Evolutionary conservation across 2,329 filamentous ascomycete genomes (phyloP).

Genomic region (Monosporascus ibericus): DNA sequence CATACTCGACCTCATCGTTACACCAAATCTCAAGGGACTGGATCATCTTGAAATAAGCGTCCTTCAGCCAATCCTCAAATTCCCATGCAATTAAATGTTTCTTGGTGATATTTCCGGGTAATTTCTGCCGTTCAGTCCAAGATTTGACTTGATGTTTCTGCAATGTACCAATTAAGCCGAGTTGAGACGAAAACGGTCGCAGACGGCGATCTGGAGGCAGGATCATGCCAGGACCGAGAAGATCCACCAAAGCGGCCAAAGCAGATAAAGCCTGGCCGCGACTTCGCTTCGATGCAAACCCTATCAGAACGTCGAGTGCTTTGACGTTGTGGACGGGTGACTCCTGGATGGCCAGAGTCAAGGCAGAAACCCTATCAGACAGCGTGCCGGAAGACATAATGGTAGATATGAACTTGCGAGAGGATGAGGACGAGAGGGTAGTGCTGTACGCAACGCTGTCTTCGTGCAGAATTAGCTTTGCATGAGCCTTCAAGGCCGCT

Average conservation of each 20-base stretch:
- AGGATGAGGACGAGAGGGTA: constrained; percentile 72
- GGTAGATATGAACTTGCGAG: constrained; percentile 91
- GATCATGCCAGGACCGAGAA: constrained; percentile 82
- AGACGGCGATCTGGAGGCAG: constrained; percentile 79
- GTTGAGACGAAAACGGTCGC: constrained; percentile 72
- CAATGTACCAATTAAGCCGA: constrained; percentile 65
- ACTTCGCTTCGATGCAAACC: constrained; percentile 84
- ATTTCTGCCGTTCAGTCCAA: constrained; percentile 63
- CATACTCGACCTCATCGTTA: constrained; percentile 91
- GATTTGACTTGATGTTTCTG: constrained; percentile 49
- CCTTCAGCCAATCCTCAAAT: constrained; percentile 94
- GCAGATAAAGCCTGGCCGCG: constrained; percentile 88
- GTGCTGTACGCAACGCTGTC: constrained; percentile 72
- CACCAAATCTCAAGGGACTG: constrained; percentile 91
- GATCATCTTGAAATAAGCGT: constrained; percentile 86
- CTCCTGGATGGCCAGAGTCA: constrained; percentile 92
- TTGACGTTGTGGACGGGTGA: constrained; percentile 91
- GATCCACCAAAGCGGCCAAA: constrained; percentile 87
- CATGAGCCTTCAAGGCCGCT: constrained; percentile 59
- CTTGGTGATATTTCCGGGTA: constrained; percentile 70
- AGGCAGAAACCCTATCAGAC: constrained; percentile 91
- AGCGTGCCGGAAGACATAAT: constrained; percentile 96
- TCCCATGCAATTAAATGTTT: constrained; percentile 80
- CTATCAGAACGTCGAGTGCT: constrained; percentile 77
- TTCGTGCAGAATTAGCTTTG: constrained; percentile 65